phyloP scores from a whole-genome alignment of 192 early-diverging fungal species.

The Cetraspora pellucida region DNA sequence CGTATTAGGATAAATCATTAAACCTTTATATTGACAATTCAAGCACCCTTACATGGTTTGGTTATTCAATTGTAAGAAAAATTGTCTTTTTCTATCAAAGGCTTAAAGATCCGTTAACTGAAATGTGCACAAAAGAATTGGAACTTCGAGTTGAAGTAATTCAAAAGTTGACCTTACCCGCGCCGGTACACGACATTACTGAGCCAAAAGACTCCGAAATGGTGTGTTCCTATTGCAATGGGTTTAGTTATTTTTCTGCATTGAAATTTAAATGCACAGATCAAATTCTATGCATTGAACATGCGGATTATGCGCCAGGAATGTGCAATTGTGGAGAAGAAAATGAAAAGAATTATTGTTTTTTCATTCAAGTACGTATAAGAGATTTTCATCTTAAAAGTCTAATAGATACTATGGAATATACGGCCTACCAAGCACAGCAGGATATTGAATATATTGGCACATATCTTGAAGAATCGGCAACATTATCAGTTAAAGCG shows the following conservation, averaged over 20 bases:
- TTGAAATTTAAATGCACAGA: slow-evolving; percentile 62
- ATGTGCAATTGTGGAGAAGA: slow-evolving; percentile 45
- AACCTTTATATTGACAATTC: background rate
- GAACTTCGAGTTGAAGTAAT: slow-evolving; percentile 42
- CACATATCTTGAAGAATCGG: slow-evolving; percentile 11
- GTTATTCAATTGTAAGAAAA: slow-evolving; percentile 5
- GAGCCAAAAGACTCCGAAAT: slow-evolving; percentile 59
- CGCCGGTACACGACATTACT: slow-evolving; percentile 43
- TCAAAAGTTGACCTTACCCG: no score
- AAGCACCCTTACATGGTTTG: background rate
- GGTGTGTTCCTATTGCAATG: slow-evolving; percentile 72
- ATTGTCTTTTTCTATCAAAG: slow-evolving; percentile 32
- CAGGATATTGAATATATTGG: slow-evolving; percentile 11
- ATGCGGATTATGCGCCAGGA: slow-evolving; percentile 51
- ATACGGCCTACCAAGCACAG: background rate
- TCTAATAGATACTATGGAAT: background rate
- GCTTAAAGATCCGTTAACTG: slow-evolving; percentile 50
- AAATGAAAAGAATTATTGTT: background rate
- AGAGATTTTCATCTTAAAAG: slow-evolving; percentile 42
- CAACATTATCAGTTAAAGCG: background rate
- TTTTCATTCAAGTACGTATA: slow-evolving; percentile 40
- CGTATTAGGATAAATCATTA: background rate
- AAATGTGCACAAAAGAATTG: slow-evolving; percentile 61
- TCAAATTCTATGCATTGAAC: slow-evolving; percentile 67
- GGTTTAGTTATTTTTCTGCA: slow-evolving; percentile 72